A percentile compares a stretch with the other conserved stretches of the same genome.
Evolutionary conservation across 192 early-diverging fungal species (phyloP).

Genomic region (Spizellomyces sp.): DNA sequence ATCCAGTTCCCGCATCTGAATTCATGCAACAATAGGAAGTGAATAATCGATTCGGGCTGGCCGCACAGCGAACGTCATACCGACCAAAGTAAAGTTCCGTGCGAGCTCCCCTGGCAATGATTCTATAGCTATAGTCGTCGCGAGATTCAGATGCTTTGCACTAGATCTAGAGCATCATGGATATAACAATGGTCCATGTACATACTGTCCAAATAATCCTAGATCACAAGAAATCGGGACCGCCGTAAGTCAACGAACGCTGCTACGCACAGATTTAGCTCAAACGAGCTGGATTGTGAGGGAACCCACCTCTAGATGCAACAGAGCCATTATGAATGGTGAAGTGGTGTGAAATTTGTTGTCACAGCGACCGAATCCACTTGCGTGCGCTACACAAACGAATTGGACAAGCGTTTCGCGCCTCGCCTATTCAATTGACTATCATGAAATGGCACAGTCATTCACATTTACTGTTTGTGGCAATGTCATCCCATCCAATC

Average conservation of each 20-base stretch:
- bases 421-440: too few species aligned
- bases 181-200: neutral
- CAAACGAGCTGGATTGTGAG: neutral
- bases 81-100: slow-evolving; percentile 80
- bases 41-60: slow-evolving; percentile 1
- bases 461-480: too few species aligned
- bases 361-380: too few species aligned
- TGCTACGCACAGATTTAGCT: too few species aligned
- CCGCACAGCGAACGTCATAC: neutral
- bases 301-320: slow-evolving; percentile 34
- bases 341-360: too few species aligned
- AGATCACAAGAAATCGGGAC: slow-evolving; percentile 40
- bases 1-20: slow-evolving; percentile 88
- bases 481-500: too few species aligned
- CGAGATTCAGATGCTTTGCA: neutral
- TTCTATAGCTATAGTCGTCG: slow-evolving; percentile 34
- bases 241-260: neutral
- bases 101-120: slow-evolving; percentile 50
- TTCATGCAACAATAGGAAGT: neutral
- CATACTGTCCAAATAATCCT: slow-evolving; percentile 93
- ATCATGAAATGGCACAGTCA: too few species aligned
- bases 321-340: slow-evolving; percentile 23
- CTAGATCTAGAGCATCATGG: neutral
- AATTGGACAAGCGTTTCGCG: too few species aligned
- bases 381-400: too few species aligned